Base-by-base conservation (phyloP, 2,329 filamentous ascomycete genomes). In the Lasiodiplodia citricola region DNA sequence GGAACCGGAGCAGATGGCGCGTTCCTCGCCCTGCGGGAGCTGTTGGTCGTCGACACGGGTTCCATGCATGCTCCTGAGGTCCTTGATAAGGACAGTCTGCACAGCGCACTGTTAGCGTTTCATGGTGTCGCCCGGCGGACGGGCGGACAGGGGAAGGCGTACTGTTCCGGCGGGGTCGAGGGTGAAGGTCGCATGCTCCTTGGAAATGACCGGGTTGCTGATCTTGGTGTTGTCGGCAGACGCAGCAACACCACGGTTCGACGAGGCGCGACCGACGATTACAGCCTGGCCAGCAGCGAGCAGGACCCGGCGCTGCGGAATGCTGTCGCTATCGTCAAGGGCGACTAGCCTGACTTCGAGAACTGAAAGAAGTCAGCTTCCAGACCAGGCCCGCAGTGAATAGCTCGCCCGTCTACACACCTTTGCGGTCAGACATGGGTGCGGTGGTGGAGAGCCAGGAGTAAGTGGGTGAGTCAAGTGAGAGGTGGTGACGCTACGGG, bases 181-280 rank as follows among this genome's bases (percentile, higher is more conserved):
- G 2, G 74, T 76, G 47, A 83, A 72, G 65, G 86, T 79, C 18
- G 91, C 91, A 78, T 93, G 91, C 13, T 87, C 77, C 55, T 91
- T 84, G 28, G 90, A 92, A 83, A 93, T 90, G 44, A 93, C 90
- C 0, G 90, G 87, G 68, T 87, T 91, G 71, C 92, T 87, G 69
- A 92, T 91, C 84, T 85, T 92, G 18, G 84, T 87, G 77, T 93
- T 93, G 72, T 86, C 78, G 5, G 73, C 47, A 70, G 79, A 75
- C 72, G 83, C 76, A 66, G 78, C 75, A 51, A 82, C 78, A 51
- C 79, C 84, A 71, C 67, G 67, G 37, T 68, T 64, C 66, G 74
- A 79, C 13, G 83, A 85, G 0, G 82, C 77, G 28, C 83, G 82
- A 41, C 82, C 82, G 71, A 85, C 78, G 25, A 73, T 73, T 37